phyloP scores from a whole-genome alignment of 805 yeast species.

The Saccharomycopsis guyanensis region DNA sequence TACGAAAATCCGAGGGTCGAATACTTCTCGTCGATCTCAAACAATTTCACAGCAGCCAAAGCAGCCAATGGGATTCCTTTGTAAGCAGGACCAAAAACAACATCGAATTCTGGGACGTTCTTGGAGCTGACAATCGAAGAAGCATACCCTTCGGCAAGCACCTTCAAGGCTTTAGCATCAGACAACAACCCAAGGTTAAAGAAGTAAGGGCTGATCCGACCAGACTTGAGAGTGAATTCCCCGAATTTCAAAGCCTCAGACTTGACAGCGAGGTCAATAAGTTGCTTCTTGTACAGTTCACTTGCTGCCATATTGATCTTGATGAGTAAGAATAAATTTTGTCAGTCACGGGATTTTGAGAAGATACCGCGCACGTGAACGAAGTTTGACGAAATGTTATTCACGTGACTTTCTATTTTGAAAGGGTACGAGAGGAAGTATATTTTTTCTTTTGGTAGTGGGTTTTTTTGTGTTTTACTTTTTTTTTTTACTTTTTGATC shows the following conservation, averaged over 20 bases:
- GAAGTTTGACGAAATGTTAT: too few relatives aligned
- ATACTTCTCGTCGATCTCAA: constrained; percentile 62
- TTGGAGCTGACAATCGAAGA: constrained; percentile 53
- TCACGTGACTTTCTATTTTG: too few relatives aligned
- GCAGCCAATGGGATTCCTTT: constrained; percentile 97
- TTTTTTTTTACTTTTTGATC: too few relatives aligned
- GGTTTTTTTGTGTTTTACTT: too few relatives aligned
- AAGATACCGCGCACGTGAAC: too few relatives aligned
- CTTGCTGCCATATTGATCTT: too few relatives aligned
- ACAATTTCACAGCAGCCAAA: constrained; percentile 82
- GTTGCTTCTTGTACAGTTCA: constrained; percentile 50
- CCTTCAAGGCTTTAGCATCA: constrained; percentile 71
- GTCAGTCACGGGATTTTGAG: too few relatives aligned
- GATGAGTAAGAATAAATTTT: too few relatives aligned
- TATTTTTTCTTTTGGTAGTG: too few relatives aligned
- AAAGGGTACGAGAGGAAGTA: too few relatives aligned
- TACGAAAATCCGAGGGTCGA: constrained; percentile 78
- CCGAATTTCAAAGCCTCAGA: constrained; percentile 84
- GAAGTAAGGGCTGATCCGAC: constrained; percentile 92
- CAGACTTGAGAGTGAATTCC: constrained; percentile 81
- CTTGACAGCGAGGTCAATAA: constrained; percentile 76
- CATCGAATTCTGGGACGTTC: constrained; percentile 50
- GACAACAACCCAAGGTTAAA: constrained; percentile 89
- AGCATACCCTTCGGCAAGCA: constrained; percentile 84
- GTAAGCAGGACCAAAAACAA: constrained; percentile 95